phyloP scores from a whole-genome alignment of 768 basidiomycete species.

The Kwoniella sp. region DNA sequence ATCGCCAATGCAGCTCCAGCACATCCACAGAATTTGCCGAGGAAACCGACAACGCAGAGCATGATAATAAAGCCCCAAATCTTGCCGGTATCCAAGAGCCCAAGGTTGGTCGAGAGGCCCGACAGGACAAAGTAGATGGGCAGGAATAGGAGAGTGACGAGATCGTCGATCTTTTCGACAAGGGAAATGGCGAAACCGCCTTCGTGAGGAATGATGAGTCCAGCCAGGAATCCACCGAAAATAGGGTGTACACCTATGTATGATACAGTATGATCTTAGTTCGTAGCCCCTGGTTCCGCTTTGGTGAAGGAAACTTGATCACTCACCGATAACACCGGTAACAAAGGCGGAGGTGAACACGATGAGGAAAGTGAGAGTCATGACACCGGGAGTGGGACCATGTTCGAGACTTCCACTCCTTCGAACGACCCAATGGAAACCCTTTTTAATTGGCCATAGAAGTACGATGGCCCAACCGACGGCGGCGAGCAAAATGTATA shows the following conservation, averaged over 20 bases:
- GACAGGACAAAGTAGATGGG: slow-evolving; percentile 91
- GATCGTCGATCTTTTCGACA: slow-evolving; percentile 83
- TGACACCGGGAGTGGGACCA: slow-evolving; percentile 73
- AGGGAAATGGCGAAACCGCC: slow-evolving; percentile 78
- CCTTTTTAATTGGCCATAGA: slow-evolving; percentile 67
- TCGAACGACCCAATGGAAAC: slow-evolving; percentile 67
- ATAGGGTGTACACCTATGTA: slow-evolving; percentile 46
- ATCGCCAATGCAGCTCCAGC: slow-evolving; percentile 62
- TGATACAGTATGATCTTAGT: not conserved
- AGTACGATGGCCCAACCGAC: slow-evolving; percentile 70
- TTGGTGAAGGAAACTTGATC: not conserved
- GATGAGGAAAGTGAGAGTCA: slow-evolving; percentile 75
- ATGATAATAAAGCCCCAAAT: slow-evolving; percentile 81
- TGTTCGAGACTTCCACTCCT: slow-evolving; percentile 72
- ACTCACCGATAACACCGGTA: slow-evolving; percentile 74
- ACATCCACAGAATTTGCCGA: slow-evolving; percentile 77
- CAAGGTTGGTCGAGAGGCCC: slow-evolving; percentile 77
- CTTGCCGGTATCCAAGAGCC: slow-evolving; percentile 70
- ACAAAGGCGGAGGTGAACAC: slow-evolving; percentile 76
- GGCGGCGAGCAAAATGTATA: slow-evolving; percentile 74
- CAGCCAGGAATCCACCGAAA: slow-evolving; percentile 83
- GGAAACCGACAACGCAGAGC: slow-evolving; percentile 73
- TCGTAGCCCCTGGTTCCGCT: slow-evolving; percentile 6
- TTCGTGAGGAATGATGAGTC: slow-evolving; percentile 78
- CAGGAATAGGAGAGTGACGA: slow-evolving; percentile 73